Evolutionary conservation across 2,329 filamentous ascomycete species (phyloP).

Genomic region (Fusarium siculi): DNA sequence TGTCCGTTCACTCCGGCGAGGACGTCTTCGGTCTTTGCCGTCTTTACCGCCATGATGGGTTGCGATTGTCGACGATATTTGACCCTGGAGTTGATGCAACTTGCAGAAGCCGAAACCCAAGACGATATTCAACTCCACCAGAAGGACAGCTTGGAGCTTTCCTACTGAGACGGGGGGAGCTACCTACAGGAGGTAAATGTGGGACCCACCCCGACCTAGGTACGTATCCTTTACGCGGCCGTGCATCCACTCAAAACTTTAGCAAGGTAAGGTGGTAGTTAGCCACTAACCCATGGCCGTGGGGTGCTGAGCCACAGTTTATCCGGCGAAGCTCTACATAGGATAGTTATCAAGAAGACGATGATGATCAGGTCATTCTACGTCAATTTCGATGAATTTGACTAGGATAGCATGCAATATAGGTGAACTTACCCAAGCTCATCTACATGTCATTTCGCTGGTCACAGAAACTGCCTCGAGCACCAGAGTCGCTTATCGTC

Average conservation of each 20-base stretch:
- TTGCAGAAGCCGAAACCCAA: constrained; percentile 44
- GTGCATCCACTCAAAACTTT: constrained; percentile 6
- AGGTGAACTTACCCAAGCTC: not conserved
- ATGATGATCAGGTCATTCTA: constrained; percentile 32
- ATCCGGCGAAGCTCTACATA: constrained; percentile 27
- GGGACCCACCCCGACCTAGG: constrained; percentile 22
- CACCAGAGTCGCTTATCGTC: constrained; percentile 1
- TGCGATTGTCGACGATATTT: constrained; percentile 47
- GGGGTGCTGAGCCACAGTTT: constrained; percentile 32
- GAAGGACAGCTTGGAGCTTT: constrained; percentile 61
- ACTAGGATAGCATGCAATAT: not conserved
- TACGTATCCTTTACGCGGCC: constrained; percentile 34
- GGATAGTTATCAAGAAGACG: constrained; percentile 13
- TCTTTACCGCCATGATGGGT: constrained; percentile 58
- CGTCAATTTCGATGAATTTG: constrained; percentile 18
- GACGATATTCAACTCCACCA: constrained; percentile 41
- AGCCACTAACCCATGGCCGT: not conserved
- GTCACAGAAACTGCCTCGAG: not conserved
- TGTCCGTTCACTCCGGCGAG: constrained; percentile 82
- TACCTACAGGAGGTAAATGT: constrained; percentile 29
- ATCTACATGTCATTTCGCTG: not conserved
- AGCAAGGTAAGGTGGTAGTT: not conserved
- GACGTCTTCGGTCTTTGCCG: constrained; percentile 59
- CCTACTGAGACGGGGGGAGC: constrained; percentile 22
- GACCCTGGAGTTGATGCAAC: constrained; percentile 48